Conservation (phyloP, 2,329 filamentous ascomycete genomes). For the Myriangium duriaei region DNA sequence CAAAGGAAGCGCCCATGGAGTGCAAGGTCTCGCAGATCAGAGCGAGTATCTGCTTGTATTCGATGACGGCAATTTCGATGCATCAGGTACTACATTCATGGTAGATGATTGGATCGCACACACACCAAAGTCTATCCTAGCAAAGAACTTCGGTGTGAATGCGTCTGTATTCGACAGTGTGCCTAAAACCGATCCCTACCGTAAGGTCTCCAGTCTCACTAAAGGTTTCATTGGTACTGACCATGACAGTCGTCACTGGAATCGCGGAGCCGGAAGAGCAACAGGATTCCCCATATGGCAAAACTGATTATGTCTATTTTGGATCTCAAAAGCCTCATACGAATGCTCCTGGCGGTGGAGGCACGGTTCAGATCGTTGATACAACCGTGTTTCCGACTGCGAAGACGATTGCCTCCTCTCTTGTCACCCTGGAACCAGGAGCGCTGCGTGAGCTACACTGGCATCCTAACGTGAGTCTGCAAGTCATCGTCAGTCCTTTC, state of each 20-base stretch:
- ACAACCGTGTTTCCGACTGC: conserved; percentile 65
- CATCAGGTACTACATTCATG: conserved; percentile 57
- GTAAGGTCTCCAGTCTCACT: too few species aligned
- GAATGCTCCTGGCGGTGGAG: conserved; percentile 56
- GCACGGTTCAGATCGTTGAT: conserved; percentile 61
- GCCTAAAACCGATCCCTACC: too few species aligned
- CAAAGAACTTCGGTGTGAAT: conserved; percentile 63
- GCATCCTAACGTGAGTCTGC: conserved; percentile 66
- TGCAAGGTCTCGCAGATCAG: conserved; percentile 44
- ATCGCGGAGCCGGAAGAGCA: too few species aligned
- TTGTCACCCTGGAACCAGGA: conserved; percentile 58
- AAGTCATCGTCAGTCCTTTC: conserved; percentile 48
- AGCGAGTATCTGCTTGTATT: conserved; percentile 53
- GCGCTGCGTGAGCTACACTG: conserved; percentile 71
- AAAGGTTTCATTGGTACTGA: too few species aligned
- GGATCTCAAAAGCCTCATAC: too few species aligned
- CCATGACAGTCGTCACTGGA: too few species aligned
- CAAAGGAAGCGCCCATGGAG: conserved; percentile 61
- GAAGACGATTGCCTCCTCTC: conserved; percentile 58
- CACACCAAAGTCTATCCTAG: conserved; percentile 57
- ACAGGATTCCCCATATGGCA: too few species aligned
- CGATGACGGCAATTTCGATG: conserved; percentile 47
- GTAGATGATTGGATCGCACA: conserved; percentile 59
- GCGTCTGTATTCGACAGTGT: conserved; percentile 59
- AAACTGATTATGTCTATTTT: too few species aligned